Evolutionary conservation across 1,284 basidiomycete species (phyloP).

Genomic region (Vanrija pseudolonga): DNA sequence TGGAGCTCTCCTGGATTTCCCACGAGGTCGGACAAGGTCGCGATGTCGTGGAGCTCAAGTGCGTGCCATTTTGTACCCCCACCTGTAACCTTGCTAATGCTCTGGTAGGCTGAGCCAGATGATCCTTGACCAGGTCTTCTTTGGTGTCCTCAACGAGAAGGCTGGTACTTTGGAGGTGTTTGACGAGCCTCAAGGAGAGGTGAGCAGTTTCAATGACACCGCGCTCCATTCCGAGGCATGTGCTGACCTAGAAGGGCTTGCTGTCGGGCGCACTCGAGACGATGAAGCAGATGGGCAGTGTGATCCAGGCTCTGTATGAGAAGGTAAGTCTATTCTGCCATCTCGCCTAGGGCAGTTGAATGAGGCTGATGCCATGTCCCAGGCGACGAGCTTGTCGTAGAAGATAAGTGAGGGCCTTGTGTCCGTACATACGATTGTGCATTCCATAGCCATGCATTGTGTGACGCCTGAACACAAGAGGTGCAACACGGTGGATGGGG

Average conservation of each 20-base stretch:
- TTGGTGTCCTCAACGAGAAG: slow-evolving; percentile 93
- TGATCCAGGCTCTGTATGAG: slow-evolving; percentile 85
- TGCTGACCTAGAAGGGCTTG: slow-evolving; percentile 15
- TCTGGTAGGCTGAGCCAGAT: slow-evolving; percentile 78
- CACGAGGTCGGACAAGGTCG: slow-evolving; percentile 83
- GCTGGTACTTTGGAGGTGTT: slow-evolving; percentile 87
- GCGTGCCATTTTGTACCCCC: slow-evolving; percentile 34
- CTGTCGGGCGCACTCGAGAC: slow-evolving; percentile 76
- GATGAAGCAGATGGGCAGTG: slow-evolving; percentile 81
- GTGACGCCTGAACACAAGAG: too few species aligned
- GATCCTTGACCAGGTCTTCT: slow-evolving; percentile 93
- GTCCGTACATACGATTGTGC: too few species aligned
- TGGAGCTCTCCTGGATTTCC: slow-evolving; percentile 87
- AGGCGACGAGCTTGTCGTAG: slow-evolving; percentile 19
- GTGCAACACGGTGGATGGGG: too few species aligned
- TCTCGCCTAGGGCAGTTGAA: background rate
- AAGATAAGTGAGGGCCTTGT: background rate
- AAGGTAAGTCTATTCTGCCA: slow-evolving; percentile 56
- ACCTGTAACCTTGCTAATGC: background rate
- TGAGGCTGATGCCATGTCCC: background rate
- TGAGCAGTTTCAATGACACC: slow-evolving; percentile 49
- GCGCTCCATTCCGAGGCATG: background rate
- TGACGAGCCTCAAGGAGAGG: slow-evolving; percentile 77
- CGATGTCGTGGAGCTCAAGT: slow-evolving; percentile 93
- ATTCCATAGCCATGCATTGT: too few species aligned